These are phyloP conservation scores for Globisporangium polare DNA, from an alignment of 352 stramenopile species.

Conservation along the genomic window DNA sequence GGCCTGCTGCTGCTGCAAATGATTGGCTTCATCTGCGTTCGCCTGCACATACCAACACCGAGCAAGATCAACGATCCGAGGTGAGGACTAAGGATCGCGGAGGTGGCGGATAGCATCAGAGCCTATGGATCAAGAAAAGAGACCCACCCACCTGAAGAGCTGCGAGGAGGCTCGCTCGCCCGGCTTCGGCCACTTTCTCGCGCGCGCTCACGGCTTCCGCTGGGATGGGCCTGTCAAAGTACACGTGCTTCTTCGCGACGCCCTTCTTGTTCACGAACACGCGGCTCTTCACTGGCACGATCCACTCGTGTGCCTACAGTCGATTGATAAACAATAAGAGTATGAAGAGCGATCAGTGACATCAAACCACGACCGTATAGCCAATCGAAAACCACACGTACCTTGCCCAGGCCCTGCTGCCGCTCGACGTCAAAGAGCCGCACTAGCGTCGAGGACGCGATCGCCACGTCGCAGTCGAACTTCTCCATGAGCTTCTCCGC, in stretches of 20 bases:
- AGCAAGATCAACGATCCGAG: not conserved
- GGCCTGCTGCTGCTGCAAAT: not conserved
- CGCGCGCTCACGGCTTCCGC: constrained; percentile 23
- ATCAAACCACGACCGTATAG: not conserved
- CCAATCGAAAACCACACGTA: not conserved
- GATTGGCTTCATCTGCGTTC: constrained; percentile 3
- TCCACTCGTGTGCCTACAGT: constrained; percentile 35
- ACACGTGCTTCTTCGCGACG: constrained; percentile 42
- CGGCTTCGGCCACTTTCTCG: constrained; percentile 28
- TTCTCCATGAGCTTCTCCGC: constrained; percentile 60
- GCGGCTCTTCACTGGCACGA: constrained; percentile 56
- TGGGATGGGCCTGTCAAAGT: constrained; percentile 46
- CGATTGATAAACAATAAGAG: not conserved
- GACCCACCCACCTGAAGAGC: constrained; percentile 24
- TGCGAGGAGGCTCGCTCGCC: constrained; percentile 22
- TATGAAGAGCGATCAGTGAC: not conserved
- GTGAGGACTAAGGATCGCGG: too few relatives aligned
- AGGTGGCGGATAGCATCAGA: too few relatives aligned
- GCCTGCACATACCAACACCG: not conserved
- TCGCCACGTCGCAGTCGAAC: constrained; percentile 64
- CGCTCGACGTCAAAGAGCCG: constrained; percentile 64
- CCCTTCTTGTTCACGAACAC: constrained; percentile 24
- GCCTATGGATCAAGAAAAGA: too few relatives aligned
- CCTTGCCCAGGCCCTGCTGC: constrained; percentile 17
- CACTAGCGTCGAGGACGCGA: constrained; percentile 64